Conservation (phyloP, 192 early-diverging fungal genomes). For the Gonapodya prolifera region DNA sequence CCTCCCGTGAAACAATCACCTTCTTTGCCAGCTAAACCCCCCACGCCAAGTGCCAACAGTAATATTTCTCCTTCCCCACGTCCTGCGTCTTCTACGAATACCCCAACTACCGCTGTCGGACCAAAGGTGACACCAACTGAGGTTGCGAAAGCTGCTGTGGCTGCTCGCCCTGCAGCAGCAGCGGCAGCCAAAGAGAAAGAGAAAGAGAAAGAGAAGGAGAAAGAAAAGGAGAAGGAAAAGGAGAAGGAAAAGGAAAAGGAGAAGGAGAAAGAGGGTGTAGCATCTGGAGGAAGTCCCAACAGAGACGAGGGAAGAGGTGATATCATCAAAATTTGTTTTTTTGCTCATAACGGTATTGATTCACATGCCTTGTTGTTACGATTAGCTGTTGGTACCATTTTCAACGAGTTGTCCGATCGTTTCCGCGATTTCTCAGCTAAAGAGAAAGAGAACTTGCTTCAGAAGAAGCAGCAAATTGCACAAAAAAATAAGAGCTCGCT, state of each 20-base stretch:
- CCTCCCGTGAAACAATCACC: background rate
- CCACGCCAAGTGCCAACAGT: background rate
- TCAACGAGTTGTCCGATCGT: slow-evolving; percentile 38
- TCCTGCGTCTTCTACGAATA: background rate
- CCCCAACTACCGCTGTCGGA: background rate
- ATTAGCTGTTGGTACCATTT: background rate
- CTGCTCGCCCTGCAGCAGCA: background rate
- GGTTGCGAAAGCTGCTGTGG: background rate
- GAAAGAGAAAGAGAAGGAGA: background rate
- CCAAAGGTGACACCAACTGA: background rate
- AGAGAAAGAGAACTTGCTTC: slow-evolving; percentile 65
- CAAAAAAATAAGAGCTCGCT: slow-evolving; percentile 63
- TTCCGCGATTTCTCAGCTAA: slow-evolving; percentile 53
- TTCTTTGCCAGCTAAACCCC: background rate
- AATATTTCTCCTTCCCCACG: background rate
- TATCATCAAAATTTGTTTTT: too few species aligned
- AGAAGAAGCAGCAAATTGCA: slow-evolving; percentile 56
- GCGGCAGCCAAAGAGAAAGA: background rate
- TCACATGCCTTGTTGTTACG: background rate
- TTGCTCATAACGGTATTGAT: too few species aligned
- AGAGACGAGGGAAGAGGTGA: background rate
- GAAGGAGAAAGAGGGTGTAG: background rate
- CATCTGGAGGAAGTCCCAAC: background rate
- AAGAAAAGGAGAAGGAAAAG: background rate
- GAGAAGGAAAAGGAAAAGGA: background rate